Percentiles rank a stretch among this genome's conserved stretches.
phyloP scores from a whole-genome alignment of 345 rosid species.

The Rhizophora mangle region DNA sequence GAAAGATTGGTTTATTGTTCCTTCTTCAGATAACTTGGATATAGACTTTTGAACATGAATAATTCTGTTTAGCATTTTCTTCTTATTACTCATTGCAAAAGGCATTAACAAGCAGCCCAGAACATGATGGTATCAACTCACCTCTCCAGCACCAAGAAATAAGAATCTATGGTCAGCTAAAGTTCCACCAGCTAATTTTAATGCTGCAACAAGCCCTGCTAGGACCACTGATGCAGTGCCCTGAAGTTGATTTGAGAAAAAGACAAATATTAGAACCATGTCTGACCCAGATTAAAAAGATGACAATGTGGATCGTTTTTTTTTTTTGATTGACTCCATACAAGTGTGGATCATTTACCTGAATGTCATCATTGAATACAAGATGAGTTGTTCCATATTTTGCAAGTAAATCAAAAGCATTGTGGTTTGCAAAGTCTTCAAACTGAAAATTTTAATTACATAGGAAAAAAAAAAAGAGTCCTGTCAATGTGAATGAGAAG shows the following conservation, averaged over 20 bases:
- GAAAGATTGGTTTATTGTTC: too few relatives aligned
- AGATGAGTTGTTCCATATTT: slow-evolving; percentile 91
- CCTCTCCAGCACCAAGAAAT: slow-evolving; percentile 99
- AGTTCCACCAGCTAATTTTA: slow-evolving; percentile 68
- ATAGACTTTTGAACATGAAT: neutral
- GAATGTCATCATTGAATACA: slow-evolving; percentile 97
- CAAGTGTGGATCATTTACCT: slow-evolving; percentile 43
- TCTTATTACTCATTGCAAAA: neutral
- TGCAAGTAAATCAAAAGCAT: slow-evolving; percentile 85
- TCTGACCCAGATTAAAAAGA: slow-evolving; percentile 3
- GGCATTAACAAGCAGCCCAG: neutral
- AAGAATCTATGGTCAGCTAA: slow-evolving; percentile 77
- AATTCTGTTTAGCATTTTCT: neutral
- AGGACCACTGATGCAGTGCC: slow-evolving; percentile 99
- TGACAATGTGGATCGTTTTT: neutral
- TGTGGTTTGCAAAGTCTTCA: slow-evolving; percentile 98
- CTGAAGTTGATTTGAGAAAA: slow-evolving; percentile 31
- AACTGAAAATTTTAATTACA: slow-evolving; percentile 46
- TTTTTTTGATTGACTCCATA: neutral
- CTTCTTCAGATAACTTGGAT: too few relatives aligned
- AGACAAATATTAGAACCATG: slow-evolving; percentile 10
- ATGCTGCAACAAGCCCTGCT: slow-evolving; percentile 84
- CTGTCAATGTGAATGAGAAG: neutral
- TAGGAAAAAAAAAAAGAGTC: neutral
- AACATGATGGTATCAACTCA: slow-evolving; percentile 20